Conservation (phyloP, 306 rosid genomes). For the Alnus glutinosa region DNA sequence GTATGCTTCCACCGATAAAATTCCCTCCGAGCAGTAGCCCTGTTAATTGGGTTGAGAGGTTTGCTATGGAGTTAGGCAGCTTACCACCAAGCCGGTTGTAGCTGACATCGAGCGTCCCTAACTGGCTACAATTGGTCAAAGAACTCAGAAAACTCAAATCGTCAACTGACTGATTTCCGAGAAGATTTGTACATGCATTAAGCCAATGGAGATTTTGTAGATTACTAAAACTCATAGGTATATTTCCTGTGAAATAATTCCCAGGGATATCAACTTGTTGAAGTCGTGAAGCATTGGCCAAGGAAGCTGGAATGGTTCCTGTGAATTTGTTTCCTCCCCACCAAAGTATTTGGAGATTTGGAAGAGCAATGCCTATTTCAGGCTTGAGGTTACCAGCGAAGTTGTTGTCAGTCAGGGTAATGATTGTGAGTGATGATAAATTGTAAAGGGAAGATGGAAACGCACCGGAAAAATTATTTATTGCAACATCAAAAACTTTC, state of each 20-base stretch:
- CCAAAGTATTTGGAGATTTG: not conserved
- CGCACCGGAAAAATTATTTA: not conserved
- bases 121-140: not conserved
- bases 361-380: not conserved
- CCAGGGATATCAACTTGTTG: fast-evolving
- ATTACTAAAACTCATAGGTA: not conserved
- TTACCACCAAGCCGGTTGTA: not conserved
- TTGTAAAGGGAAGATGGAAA: not conserved
- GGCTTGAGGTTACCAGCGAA: not conserved
- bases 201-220: not conserved
- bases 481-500: not conserved
- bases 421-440: not conserved
- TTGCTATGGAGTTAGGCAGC: not conserved
- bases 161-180: not conserved
- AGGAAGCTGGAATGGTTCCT: not conserved
- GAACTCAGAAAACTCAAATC: conserved; percentile 2
- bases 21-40: not conserved
- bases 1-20: not conserved
- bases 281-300: not conserved
- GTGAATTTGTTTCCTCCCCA: not conserved
- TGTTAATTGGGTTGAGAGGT: not conserved
- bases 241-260: not conserved
- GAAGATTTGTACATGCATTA: not conserved
- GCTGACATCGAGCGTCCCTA: fast-evolving
- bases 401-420: not conserved